Evolutionary conservation across 75 land plant species (phyloP).

Genomic region (Adiantum capillusveneris): DNA sequence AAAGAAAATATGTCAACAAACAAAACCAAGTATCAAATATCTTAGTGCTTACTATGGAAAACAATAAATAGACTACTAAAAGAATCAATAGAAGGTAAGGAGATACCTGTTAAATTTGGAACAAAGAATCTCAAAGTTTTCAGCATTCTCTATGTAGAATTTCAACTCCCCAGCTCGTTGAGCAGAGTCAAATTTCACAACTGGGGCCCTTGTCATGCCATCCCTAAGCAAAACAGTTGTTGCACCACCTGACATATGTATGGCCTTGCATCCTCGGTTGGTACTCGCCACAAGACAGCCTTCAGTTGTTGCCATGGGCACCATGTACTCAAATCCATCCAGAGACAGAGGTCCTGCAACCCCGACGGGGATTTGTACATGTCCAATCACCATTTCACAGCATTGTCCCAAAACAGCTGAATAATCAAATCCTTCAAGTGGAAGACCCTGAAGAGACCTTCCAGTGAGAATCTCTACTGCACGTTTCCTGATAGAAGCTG

Average conservation of each 20-base stretch:
- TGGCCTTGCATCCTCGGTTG: constrained; percentile 81
- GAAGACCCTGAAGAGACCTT: constrained; percentile 51
- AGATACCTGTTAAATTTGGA: not conserved
- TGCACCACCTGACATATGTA: constrained; percentile 57
- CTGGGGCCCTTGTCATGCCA: constrained; percentile 82
- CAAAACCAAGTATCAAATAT: too few species aligned
- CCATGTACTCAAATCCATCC: constrained; percentile 47
- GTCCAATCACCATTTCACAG: constrained; percentile 78
- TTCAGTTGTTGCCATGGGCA: constrained; percentile 90
- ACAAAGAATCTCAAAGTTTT: constrained; percentile 48
- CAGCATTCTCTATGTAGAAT: constrained; percentile 61
- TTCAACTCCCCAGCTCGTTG: constrained; percentile 67
- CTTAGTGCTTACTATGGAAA: too few species aligned
- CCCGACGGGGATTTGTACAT: constrained; percentile 73
- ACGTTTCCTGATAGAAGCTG: constrained; percentile 41
- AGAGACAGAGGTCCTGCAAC: constrained; percentile 68
- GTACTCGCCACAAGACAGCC: constrained; percentile 81
- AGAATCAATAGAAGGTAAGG: too few species aligned
- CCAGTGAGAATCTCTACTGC: constrained; percentile 48
- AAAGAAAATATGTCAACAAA: too few species aligned
- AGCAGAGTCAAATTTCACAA: constrained; percentile 46
- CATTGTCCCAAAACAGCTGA: constrained; percentile 59
- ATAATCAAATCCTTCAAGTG: constrained; percentile 64
- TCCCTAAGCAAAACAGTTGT: constrained; percentile 43
- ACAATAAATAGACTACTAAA: too few species aligned